Evolutionary conservation across 306 rosid species (phyloP).

Genomic region (Trifolium dubium): DNA sequence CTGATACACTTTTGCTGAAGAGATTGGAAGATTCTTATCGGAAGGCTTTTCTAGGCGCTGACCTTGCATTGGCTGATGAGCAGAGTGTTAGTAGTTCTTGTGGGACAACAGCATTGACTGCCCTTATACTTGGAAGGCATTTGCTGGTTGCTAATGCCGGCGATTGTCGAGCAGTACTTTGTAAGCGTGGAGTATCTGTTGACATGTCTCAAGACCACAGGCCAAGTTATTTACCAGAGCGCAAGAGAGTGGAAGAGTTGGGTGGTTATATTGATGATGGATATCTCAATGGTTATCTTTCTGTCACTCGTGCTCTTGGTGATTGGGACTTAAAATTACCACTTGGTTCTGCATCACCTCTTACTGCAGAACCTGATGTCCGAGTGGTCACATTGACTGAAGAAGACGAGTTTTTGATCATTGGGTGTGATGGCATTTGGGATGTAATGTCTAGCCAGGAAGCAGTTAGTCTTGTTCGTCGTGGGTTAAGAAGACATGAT

Average conservation of each 20-base stretch:
- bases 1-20: slow-evolving; percentile 51
- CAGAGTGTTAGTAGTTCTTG: slow-evolving; percentile 57
- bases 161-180: slow-evolving; percentile 91
- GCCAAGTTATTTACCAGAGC: slow-evolving; percentile 68
- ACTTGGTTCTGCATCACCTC: slow-evolving; percentile 67
- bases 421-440: slow-evolving; percentile 93
- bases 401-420: slow-evolving; percentile 80
- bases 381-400: slow-evolving; percentile 61
- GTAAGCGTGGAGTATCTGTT: slow-evolving; percentile 69
- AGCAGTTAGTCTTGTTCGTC: slow-evolving; percentile 81
- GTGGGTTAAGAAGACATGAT: slow-evolving; percentile 68
- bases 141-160: slow-evolving; percentile 88
- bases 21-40: slow-evolving; percentile 74
- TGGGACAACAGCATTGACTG: slow-evolving; percentile 89
- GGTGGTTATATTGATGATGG: slow-evolving; percentile 67
- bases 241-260: slow-evolving; percentile 61
- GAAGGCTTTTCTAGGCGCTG: slow-evolving; percentile 73
- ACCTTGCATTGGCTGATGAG: slow-evolving; percentile 70
- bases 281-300: slow-evolving; percentile 69
- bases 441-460: slow-evolving; percentile 80
- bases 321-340: slow-evolving; percentile 79
- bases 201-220: slow-evolving; percentile 83
- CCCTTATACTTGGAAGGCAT: slow-evolving; percentile 74
- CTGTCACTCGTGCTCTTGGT: slow-evolving; percentile 83
- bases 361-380: slow-evolving; percentile 81